Evolutionary conservation across 2,329 filamentous ascomycete genomes (phyloP), one percentile per base, ranked within the genome.

Genomic region (Scedosporium boydii): DNA sequence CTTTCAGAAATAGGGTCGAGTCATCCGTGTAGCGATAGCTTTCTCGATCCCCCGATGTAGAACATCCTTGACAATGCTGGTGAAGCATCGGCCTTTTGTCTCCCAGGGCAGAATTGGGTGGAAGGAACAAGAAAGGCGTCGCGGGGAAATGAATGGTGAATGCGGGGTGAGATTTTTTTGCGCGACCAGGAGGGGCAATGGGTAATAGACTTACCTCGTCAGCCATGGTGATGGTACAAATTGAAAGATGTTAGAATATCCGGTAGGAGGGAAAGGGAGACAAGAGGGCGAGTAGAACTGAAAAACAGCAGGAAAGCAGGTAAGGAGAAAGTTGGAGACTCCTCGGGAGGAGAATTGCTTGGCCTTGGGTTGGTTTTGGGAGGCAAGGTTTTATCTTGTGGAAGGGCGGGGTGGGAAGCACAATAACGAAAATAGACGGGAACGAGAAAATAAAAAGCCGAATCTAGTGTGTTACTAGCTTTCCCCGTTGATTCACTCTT

Each of bases 221-320:
- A 27, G 60, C 48, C 60, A 61, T 61, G 46, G 48, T 57, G 53
- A 53, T 53, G 38, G 38, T 55, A 41, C 51, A 55, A 55, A 27
- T 34, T 44, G 29, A 14, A n/a, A 41, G 55, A 51, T 55, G 38
- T 44, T 41, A 46, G 29, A 34, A 34, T 27, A 65, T 64, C 64
- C 66, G 67, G 69, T 64, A 63, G 68, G 68, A 63, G 63, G 65
- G 67, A 67, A 68, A 67, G 68, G 67, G 69, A 69, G 66, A 67
- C 66, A 68, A 67, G 66, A 67, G 58, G 58, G 29, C 29, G 23
- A 51, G 62, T 63, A 55, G 63, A 64, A 63, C 62, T 64, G 60
- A 60, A 59, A 64, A 64, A 59, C 65, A 60, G 63, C 66, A 66
- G 66, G 67, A 69, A 66, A 66, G 66, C 69, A 65, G 68, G 70